These are phyloP conservation scores for Lithohypha guttulata DNA, from an alignment of 2,329 filamentous ascomycete species.

Conservation along the genomic window DNA sequence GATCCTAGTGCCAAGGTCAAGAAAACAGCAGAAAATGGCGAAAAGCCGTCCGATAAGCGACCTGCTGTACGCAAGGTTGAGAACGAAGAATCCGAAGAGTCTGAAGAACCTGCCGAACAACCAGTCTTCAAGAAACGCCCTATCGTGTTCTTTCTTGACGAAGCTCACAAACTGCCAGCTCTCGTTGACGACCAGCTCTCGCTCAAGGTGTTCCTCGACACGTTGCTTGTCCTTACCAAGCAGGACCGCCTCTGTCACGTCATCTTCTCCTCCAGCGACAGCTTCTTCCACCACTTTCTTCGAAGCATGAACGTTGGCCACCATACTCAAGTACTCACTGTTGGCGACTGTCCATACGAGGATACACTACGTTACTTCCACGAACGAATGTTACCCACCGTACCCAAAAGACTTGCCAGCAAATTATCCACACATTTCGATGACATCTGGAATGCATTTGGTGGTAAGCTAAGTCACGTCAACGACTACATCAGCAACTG, in stretches of 20 bases:
- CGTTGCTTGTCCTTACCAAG: conserved; percentile 7
- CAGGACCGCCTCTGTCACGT: conserved; percentile 10
- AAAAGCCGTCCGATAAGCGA: background rate
- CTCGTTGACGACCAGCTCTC: conserved; percentile 7
- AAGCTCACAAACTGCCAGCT: conserved; percentile 9
- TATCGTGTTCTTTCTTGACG: conserved; percentile 9
- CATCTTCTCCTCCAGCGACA: conserved; percentile 6
- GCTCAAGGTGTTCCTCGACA: conserved; percentile 9
- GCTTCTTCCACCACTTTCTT: conserved; percentile 10
- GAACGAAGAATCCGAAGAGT: background rate
- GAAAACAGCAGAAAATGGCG: conserved; percentile 1
- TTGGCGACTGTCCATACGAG: conserved; percentile 4
- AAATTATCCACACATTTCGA: conserved; percentile 7
- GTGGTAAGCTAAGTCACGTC: conserved; percentile 5
- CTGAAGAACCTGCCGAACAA: background rate
- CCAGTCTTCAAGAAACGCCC: conserved; percentile 6
- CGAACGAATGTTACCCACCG: background rate
- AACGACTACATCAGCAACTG: conserved; percentile 4
- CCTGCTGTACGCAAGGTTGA: background rate
- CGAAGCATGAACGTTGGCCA: conserved; percentile 9
- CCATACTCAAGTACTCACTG: conserved; percentile 8
- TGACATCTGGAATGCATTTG: conserved; percentile 6
- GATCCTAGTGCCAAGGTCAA: conserved; percentile 4
- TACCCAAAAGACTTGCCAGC: conserved; percentile 3
- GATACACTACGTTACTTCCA: conserved; percentile 8